Percentiles rank a stretch among this genome's conserved stretches.
Conservation (phyloP, 306 rosid genomes). For the Albizia julibrissin region DNA sequence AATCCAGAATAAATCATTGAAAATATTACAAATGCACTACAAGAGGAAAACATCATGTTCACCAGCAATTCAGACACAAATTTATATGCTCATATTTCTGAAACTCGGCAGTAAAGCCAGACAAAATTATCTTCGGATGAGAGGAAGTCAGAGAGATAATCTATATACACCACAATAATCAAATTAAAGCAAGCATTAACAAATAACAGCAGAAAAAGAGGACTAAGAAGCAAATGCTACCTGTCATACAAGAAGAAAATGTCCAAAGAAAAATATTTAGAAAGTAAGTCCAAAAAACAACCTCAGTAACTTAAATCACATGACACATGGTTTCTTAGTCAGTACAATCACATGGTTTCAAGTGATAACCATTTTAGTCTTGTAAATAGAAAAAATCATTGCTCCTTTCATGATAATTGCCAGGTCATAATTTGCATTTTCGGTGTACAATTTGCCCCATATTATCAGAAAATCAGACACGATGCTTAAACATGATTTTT, state of each 20-base stretch:
- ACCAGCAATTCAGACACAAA: neutral
- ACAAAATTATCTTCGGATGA: neutral
- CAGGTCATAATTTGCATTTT: neutral
- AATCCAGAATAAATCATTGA: neutral
- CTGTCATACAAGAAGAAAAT: neutral
- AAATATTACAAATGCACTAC: neutral
- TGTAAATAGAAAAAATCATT: neutral
- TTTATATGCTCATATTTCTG: neutral
- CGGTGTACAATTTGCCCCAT: neutral
- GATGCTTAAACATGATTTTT: too few relatives aligned
- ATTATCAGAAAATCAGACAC: too few relatives aligned
- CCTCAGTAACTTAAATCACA: neutral
- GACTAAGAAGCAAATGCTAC: neutral
- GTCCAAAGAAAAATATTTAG: neutral
- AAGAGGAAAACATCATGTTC: neutral
- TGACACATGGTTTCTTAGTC: neutral
- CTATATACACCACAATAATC: neutral
- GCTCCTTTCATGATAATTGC: neutral
- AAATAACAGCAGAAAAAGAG: neutral
- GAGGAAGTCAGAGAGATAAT: neutral
- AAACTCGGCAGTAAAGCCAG: neutral
- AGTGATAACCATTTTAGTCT: too few relatives aligned
- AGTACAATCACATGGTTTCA: neutral
- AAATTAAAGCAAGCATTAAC: neutral
- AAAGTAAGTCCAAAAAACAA: neutral